phyloP scores from a whole-genome alignment of 768 basidiomycete genomes.

The Boletus coccyginus region DNA sequence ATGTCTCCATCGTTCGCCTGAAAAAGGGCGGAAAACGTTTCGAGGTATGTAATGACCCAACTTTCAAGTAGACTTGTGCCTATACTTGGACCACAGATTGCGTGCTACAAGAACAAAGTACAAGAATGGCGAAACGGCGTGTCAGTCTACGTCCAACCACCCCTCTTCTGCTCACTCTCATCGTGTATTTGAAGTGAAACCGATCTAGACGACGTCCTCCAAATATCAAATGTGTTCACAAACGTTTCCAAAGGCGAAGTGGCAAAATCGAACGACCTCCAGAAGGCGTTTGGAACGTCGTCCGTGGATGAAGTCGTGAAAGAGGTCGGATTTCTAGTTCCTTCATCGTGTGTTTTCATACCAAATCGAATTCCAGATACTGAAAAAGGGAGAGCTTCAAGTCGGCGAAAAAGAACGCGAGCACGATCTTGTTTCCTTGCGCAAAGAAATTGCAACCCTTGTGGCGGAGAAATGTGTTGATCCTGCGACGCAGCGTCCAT shows the following conservation, averaged over 20 bases:
- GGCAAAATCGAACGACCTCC: conserved; percentile 83
- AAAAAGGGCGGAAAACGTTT: conserved; percentile 98
- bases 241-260: conserved; percentile 97
- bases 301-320: conserved; percentile 71
- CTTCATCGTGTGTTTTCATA: background rate
- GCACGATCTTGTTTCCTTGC: conserved; percentile 79
- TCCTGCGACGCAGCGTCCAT: conserved; percentile 82
- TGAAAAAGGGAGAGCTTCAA: conserved; percentile 95
- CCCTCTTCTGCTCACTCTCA: background rate
- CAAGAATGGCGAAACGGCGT: conserved; percentile 94
- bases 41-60: conserved; percentile 53
- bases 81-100: conserved; percentile 54
- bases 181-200: conserved; percentile 60
- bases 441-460: conserved; percentile 88
- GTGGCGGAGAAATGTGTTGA: conserved; percentile 97
- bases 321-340: conserved; percentile 52
- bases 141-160: conserved; percentile 40
- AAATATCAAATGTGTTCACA: conserved; percentile 92
- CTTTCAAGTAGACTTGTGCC: background rate
- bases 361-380: conserved; percentile 53
- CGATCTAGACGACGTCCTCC: conserved; percentile 91
- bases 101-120: conserved; percentile 99
- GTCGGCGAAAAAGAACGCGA: conserved; percentile 96
- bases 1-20: conserved; percentile 92
- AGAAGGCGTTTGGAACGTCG: conserved; percentile 86